phyloP scores from a whole-genome alignment of 306 rosid genomes.

The Rubus parviflorus region DNA sequence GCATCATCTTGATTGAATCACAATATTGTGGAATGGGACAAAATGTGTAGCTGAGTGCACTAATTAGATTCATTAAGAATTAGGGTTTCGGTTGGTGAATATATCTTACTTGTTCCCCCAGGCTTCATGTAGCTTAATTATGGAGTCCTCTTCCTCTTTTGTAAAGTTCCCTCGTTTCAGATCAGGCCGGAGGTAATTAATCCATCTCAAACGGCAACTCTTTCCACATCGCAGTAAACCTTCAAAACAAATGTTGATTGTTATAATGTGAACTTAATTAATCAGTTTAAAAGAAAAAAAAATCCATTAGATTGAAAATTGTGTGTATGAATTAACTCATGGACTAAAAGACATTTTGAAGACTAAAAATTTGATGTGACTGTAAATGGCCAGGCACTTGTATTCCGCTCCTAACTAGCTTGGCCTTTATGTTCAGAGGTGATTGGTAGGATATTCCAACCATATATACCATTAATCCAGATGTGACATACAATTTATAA shows the following conservation, averaged over 20 bases:
- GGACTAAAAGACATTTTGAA: too few species aligned
- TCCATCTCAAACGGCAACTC: slow-evolving; percentile 98
- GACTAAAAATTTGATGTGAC: too few species aligned
- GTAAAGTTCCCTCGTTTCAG: slow-evolving; percentile 84
- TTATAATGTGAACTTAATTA: neutral
- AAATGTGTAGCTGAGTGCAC: neutral
- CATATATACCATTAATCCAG: neutral
- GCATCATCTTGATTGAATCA: too few species aligned
- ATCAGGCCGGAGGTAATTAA: slow-evolving; percentile 92
- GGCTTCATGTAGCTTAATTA: slow-evolving; percentile 55
- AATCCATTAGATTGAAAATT: neutral
- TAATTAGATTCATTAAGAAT: neutral
- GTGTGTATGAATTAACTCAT: too few species aligned
- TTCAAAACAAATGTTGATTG: slow-evolving; percentile 13
- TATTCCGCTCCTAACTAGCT: slow-evolving; percentile 21
- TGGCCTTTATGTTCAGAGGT: slow-evolving; percentile 5
- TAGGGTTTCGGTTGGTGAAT: neutral
- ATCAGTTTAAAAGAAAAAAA: neutral
- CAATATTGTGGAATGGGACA: neutral
- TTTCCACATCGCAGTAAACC: slow-evolving; percentile 86
- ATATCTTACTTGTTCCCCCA: slow-evolving; percentile 74
- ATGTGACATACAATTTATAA: neutral
- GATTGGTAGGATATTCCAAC: slow-evolving; percentile 25
- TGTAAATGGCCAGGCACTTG: neutral
- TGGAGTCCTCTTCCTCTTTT: slow-evolving; percentile 63